Base-by-base conservation (phyloP, 345 rosid genomes). In the Eucalyptus urophylla region DNA sequence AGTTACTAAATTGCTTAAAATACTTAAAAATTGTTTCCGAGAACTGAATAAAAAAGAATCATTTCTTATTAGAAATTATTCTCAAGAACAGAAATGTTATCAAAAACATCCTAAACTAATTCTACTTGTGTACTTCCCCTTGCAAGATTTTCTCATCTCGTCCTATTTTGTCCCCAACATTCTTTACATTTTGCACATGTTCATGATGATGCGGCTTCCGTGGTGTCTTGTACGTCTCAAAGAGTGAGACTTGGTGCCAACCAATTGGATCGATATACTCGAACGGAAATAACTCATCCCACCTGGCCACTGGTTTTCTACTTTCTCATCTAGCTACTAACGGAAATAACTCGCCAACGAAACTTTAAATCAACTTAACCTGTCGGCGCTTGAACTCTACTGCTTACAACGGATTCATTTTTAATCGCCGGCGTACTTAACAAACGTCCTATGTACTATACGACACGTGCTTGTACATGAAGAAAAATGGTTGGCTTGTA, bases 31-130 rank as follows among this genome's bases (percentile, higher is more conserved):
- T 50, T 50, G 0, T 15, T 50, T 1, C 1, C 7, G 1, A 49
- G 3, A 14, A 49, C 7, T 1, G 0, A 50, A 50, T 49, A 49
- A 49, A 49, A 49, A 49, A 49, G 0, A 14, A 49, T 49, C 6
- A 49, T 49, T 49, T 49, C 0, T 49, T 0, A 49, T 14, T 1
- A 49, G 2, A 1, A 2, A 5, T 50, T 50, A 1, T 15, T 50
- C 53, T 0, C 1, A 3, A 50, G 7, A 50, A 14, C 17, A 6
- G 0, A 50, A 50, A 1, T 1, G 19, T 50, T 50, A 50, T 1
- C 0, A 50, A 50, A 50, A 50, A 50, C 1, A 3, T 7, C 53
- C 0, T 50, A 37, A 37, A 76, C 47, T 76, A 37, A 21, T 11
- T 76, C 83, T 76, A 37, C 27, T 40, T 4, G 27, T 19, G 43